phyloP scores from a whole-genome alignment of 495 filamentous ascomycete species.

The Penicillium verhagenii region DNA sequence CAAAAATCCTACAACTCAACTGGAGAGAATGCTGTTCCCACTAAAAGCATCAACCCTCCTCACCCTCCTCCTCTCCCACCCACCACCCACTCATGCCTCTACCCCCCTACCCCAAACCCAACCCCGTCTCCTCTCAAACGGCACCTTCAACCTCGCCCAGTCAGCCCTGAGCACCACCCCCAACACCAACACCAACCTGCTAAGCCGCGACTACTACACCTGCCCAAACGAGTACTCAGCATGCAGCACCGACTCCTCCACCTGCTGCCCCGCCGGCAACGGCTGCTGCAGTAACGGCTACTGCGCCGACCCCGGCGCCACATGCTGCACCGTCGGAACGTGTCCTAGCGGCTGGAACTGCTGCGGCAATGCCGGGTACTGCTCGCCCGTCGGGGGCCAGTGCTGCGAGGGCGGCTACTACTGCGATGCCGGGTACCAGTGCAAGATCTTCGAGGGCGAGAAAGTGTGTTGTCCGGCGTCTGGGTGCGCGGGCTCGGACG shows the following conservation, averaged over 20 bases:
- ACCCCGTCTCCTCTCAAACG: slow-evolving; percentile 5
- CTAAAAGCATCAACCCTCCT: background rate
- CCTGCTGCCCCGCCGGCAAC: slow-evolving; percentile 12
- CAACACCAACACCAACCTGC: slow-evolving; percentile 6
- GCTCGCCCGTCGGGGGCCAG: slow-evolving; percentile 16
- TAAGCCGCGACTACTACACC: background rate
- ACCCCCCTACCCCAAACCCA: background rate
- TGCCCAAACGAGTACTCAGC: slow-evolving; percentile 14
- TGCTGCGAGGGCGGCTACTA: slow-evolving; percentile 22
- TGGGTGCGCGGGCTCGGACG: slow-evolving; percentile 16
- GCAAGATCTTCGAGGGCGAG: slow-evolving; percentile 10
- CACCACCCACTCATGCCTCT: background rate
- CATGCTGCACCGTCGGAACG: slow-evolving; percentile 18
- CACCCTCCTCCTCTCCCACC: background rate
- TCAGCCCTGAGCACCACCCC: background rate
- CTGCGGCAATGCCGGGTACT: slow-evolving; percentile 14
- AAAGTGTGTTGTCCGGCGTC: slow-evolving; percentile 18
- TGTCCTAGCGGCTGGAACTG: slow-evolving; percentile 21
- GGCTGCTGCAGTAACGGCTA: slow-evolving; percentile 19
- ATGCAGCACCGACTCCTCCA: slow-evolving; percentile 10
- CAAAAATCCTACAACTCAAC: too few species aligned
- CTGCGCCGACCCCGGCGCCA: slow-evolving; percentile 13
- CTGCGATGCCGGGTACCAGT: slow-evolving; percentile 17
- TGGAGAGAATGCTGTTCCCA: background rate
- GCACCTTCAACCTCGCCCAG: background rate